Percentiles rank a stretch among this genome's conserved stretches.
Evolutionary conservation across 768 basidiomycete species (phyloP).

Genomic region (Albatrellus ellisii): DNA sequence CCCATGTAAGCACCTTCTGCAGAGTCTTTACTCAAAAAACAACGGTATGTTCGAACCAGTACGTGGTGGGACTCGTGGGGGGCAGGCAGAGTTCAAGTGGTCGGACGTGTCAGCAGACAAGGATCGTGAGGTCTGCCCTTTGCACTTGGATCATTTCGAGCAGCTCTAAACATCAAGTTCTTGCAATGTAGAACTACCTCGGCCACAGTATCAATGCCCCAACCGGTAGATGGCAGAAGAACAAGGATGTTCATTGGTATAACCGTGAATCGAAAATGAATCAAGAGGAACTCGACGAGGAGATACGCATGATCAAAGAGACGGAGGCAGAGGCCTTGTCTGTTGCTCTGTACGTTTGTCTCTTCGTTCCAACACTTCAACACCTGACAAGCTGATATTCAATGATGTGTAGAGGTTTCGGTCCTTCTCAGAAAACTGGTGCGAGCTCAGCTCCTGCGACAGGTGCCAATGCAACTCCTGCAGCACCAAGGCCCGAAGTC

Average conservation of each 20-base stretch:
- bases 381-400: neutral
- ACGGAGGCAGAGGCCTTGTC: constrained; percentile 81
- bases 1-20: too few species aligned
- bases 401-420: constrained; percentile 47
- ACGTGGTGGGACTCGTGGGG: constrained; percentile 83
- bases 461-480: constrained; percentile 21
- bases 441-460: constrained; percentile 14
- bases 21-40: too few species aligned
- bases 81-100: constrained; percentile 88
- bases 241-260: constrained; percentile 97
- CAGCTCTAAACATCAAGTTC: neutral
- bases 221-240: constrained; percentile 94
- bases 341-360: constrained; percentile 50
- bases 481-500: constrained; percentile 7
- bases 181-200: constrained; percentile 62
- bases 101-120: constrained; percentile 84
- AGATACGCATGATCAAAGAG: constrained; percentile 75
- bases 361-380: neutral
- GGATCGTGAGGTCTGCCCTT: constrained; percentile 63
- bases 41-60: constrained; percentile 67
- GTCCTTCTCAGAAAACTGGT: constrained; percentile 29
- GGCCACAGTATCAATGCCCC: constrained; percentile 94
- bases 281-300: constrained; percentile 45
- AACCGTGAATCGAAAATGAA: constrained; percentile 38
- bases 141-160: neutral